phyloP scores from a whole-genome alignment of 345 rosid species.

The Eucalyptus virginea region DNA sequence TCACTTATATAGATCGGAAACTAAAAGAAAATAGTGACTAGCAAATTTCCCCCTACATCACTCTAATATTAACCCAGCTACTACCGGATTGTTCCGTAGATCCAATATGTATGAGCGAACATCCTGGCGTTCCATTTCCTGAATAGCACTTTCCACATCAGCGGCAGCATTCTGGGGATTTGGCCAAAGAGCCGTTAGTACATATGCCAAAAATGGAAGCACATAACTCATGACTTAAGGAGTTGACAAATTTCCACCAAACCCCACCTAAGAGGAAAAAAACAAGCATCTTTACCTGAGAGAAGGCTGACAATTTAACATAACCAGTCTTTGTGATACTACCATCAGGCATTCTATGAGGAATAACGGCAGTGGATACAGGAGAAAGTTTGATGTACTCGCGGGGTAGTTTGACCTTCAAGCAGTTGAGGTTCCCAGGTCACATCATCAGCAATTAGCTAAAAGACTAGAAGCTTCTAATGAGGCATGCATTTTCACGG shows the following conservation, averaged over 20 bases:
- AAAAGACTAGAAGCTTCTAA: neutral
- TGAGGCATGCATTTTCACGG: neutral
- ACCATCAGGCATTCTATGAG: conserved; percentile 65
- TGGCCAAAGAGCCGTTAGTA: neutral
- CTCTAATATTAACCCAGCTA: neutral
- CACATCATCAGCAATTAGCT: neutral
- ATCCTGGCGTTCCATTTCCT: conserved; percentile 67
- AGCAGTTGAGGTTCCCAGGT: neutral
- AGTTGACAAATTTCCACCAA: neutral
- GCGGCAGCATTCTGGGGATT: conserved; percentile 65
- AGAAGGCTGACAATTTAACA: conserved; percentile 62
- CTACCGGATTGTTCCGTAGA: conserved; percentile 79
- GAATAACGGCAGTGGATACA: conserved; percentile 69
- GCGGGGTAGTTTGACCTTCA: conserved; percentile 67
- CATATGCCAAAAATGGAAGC: neutral
- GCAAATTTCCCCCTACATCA: neutral
- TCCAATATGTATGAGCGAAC: conserved; percentile 80
- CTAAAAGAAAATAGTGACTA: neutral
- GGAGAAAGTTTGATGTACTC: conserved; percentile 75
- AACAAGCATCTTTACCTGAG: conserved; percentile 41
- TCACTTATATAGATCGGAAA: neutral
- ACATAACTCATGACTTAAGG: neutral
- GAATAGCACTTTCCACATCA: conserved; percentile 53
- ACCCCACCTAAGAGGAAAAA: neutral
- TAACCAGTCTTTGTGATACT: conserved; percentile 62